A percentile compares a stretch with the other conserved stretches of the same genome.
Evolutionary conservation across 106 monocot species (phyloP).

Genomic region (Allium cepa): DNA sequence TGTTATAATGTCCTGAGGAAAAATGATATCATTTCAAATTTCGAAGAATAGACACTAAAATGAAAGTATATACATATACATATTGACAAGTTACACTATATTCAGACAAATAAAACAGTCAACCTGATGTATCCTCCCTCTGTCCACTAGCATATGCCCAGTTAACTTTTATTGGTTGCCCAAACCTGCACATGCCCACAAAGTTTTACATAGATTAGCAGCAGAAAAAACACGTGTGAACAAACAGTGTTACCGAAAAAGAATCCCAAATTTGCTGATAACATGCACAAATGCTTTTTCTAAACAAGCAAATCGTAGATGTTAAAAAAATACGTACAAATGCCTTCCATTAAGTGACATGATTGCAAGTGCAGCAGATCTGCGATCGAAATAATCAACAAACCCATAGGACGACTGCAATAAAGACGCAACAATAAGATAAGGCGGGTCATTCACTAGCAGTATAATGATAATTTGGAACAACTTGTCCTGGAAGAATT

Average conservation of each 20-base stretch:
- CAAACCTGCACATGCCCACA: constrained; percentile 31
- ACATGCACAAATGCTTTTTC: no score
- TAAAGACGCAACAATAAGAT: neutral
- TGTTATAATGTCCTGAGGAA: constrained; percentile 46
- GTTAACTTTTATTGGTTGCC: constrained; percentile 84
- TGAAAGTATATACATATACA: no score
- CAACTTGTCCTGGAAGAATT: neutral
- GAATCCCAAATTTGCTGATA: no score
- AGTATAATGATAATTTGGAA: no score
- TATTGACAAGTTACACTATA: no score
- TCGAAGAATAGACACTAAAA: neutral
- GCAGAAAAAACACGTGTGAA: neutral
- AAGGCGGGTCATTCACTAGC: neutral
- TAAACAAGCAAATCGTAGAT: no score
- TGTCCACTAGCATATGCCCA: constrained; percentile 91
- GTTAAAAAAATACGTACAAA: constrained; percentile 23
- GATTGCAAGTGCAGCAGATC: constrained; percentile 79
- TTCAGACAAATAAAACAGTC: no score
- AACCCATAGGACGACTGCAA: constrained; percentile 72
- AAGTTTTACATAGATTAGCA: neutral
- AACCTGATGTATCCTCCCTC: constrained; percentile 77
- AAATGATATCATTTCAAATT: neutral
- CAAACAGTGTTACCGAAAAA: no score
- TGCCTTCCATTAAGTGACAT: constrained; percentile 85
- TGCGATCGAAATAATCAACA: constrained; percentile 25